Conservation (phyloP, 306 rosid species). For the Citrullus colocynthis region DNA sequence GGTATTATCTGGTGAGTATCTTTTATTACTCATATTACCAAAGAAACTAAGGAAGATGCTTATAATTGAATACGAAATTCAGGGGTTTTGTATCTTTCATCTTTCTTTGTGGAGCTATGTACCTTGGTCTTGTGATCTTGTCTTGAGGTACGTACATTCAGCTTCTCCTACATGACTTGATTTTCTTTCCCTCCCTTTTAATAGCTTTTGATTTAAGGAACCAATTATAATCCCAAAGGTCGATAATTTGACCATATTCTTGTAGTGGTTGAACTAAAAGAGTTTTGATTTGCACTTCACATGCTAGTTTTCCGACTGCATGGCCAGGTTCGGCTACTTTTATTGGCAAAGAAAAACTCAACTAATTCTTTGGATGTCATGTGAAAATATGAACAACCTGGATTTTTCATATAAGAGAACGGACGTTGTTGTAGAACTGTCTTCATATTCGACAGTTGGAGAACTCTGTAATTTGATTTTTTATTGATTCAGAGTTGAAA, state of each 20-base stretch:
- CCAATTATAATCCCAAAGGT: too few relatives aligned
- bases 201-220: too few relatives aligned
- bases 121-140: conserved; percentile 44
- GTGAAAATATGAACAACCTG: not conserved
- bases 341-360: not conserved
- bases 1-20: conserved; percentile 81
- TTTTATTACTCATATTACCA: not conserved
- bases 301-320: not conserved
- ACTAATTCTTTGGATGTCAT: not conserved
- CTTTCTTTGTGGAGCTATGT: conserved; percentile 28
- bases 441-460: not conserved
- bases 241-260: not conserved
- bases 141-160: conserved; percentile 37
- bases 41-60: not conserved
- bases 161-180: not conserved
- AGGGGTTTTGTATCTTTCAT: conserved; percentile 39
- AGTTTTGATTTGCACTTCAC: too few relatives aligned
- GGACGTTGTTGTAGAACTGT: not conserved
- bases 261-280: too few relatives aligned
- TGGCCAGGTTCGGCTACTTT: not conserved
- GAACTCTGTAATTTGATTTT: not conserved
- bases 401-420: not conserved
- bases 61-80: conserved; percentile 7
- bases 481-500: not conserved
- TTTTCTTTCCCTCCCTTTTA: not conserved